Base-by-base conservation (phyloP, 1,284 basidiomycete genomes). In the Moesziomyces globuligerus region DNA sequence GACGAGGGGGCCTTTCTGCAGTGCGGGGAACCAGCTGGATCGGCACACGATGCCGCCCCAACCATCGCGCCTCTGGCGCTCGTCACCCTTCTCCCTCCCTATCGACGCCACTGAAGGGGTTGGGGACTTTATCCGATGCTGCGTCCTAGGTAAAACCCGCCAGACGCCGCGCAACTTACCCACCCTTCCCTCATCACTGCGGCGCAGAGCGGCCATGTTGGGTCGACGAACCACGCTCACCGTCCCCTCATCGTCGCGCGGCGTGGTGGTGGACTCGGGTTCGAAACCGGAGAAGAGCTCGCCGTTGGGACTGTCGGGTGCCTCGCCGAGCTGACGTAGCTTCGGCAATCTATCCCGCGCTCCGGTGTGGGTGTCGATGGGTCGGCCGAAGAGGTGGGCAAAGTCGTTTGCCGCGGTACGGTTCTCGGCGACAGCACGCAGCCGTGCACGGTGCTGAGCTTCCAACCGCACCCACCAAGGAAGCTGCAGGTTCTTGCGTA, bases 21-120 rank as follows among this genome's bases (percentile, higher is more conserved):
- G 36, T 4, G 15, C 21, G 1, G 52, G 53, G 42, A 71, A 71
- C 68, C 68, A 71, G 26, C 68, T 71, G 4, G 18, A 18, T 0
- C 68, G 25, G 1, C 57, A 66, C 15, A 71, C 10, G 7, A 70
- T 21, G 1, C 68, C 68, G 9, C 68, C 68, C 68, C 68, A 71
- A 1, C 68, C 68, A 43, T 71, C 68, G 2, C 68, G 39, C 18
- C 52, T 34, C 5, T 61, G n/a, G n/a, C n/a, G n/a, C n/a, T n/a
- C n/a, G n/a, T n/a, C n/a, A n/a, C n/a, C n/a, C n/a, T n/a, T n/a
- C 56, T 20, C 41, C 28, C 8, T 55, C 48, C 1, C 26, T 46
- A 9, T 2, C 21, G 45, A 18, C 20, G 38, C 15, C 5, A 5
- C 6, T 5, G 26, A 10, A 28, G 32, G 15, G 10, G 15, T 17